Conservation (phyloP, 768 basidiomycete genomes). For the Neoboletus brunneissimus region DNA sequence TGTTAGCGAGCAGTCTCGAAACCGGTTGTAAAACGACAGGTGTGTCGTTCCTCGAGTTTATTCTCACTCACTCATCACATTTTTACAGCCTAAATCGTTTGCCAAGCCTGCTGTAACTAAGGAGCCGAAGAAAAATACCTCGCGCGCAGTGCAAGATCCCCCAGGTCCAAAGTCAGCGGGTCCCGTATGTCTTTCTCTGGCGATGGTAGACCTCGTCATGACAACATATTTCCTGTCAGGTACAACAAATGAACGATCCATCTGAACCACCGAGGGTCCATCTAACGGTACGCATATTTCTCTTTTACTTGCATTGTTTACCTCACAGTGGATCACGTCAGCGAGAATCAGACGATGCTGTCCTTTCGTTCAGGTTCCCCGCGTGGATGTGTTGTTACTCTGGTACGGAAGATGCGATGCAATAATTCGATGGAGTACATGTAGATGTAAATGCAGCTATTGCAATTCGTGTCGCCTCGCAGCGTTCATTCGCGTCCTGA, state of each 20-base stretch:
- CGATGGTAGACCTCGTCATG: too few relatives aligned
- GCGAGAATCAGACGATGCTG: neutral
- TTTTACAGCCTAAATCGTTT: too few relatives aligned
- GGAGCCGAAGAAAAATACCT: too few relatives aligned
- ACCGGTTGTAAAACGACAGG: neutral
- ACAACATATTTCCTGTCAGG: neutral
- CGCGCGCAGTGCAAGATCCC: too few relatives aligned
- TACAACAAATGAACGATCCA: neutral
- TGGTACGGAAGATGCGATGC: neutral
- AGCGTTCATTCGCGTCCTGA: too few relatives aligned
- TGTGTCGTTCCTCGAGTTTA: too few relatives aligned
- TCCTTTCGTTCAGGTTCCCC: neutral
- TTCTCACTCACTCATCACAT: too few relatives aligned
- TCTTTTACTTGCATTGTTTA: too few relatives aligned
- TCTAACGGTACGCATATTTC: neutral
- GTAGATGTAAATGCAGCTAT: neutral
- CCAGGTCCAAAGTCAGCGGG: too few relatives aligned
- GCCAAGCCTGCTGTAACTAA: too few relatives aligned
- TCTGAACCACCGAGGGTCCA: neutral
- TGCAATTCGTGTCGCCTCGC: neutral
- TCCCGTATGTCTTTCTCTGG: neutral
- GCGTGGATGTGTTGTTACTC: neutral
- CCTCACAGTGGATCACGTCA: neutral
- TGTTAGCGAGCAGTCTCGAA: too few relatives aligned
- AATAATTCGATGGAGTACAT: neutral